Evolutionary conservation across 75 land plant species (phyloP).

Genomic region (Pinus albicaulis): DNA sequence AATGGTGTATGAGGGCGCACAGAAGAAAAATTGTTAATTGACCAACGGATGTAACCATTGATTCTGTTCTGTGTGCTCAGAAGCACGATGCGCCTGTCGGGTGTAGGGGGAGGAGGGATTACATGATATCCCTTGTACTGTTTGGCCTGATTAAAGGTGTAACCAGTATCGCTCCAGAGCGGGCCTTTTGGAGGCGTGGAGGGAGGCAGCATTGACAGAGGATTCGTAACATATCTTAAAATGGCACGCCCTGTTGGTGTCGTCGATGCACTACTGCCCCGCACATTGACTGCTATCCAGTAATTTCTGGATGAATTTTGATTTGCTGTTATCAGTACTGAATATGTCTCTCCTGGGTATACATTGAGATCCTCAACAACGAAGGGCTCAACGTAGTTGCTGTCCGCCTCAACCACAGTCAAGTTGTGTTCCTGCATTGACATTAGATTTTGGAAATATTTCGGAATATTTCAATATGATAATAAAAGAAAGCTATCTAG

Average conservation of each 20-base stretch:
- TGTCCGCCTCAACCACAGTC: conserved; percentile 89
- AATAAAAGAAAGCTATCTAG: too few species aligned
- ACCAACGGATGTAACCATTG: conserved; percentile 40
- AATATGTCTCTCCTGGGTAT: conserved; percentile 89
- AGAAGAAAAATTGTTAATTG: conserved; percentile 73
- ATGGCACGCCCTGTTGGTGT: conserved; percentile 58
- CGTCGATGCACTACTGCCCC: conserved; percentile 73
- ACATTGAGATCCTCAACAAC: conserved; percentile 62
- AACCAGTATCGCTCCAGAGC: conserved; percentile 48
- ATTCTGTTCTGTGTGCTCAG: conserved; percentile 74
- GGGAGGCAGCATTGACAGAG: conserved; percentile 25
- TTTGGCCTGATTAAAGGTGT: conserved; percentile 16
- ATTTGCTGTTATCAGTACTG: conserved; percentile 68
- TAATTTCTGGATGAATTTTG: conserved; percentile 62
- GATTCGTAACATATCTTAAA: conserved; percentile 50
- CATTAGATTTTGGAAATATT: too few species aligned
- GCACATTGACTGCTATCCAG: conserved; percentile 64
- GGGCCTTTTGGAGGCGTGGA: conserved; percentile 52
- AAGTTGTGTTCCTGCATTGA: conserved; percentile 84
- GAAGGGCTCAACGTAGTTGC: conserved; percentile 77
- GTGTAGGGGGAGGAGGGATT: conserved; percentile 31
- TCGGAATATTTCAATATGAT: too few species aligned
- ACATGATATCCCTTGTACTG: conserved; percentile 22
- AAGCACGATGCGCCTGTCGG: conserved; percentile 32
- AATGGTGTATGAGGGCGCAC: conserved; percentile 51